These are phyloP conservation scores for Thamnidium elegans DNA, from an alignment of 192 early-diverging fungal species.

Conservation along the genomic window DNA sequence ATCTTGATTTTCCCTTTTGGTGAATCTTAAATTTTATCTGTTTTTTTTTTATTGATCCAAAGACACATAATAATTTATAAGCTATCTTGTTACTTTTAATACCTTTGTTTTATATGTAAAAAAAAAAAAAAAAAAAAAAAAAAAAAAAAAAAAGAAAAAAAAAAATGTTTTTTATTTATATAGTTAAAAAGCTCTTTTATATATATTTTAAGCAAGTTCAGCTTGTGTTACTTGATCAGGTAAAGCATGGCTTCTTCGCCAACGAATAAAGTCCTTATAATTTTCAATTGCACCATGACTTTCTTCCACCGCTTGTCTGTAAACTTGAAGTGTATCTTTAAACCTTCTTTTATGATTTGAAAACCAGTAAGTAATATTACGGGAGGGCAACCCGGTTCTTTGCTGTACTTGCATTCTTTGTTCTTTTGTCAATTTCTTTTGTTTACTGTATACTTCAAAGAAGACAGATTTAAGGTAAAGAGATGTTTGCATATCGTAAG, in stretches of 20 bases:
- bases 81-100: too few relatives aligned
- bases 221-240: slow-evolving; percentile 10
- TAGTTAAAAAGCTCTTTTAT: too few relatives aligned
- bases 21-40: too few relatives aligned
- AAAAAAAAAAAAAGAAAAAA: too few relatives aligned
- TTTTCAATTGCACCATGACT: slow-evolving; percentile 1
- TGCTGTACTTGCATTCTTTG: slow-evolving; percentile 13
- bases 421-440: slow-evolving; percentile 20
- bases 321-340: neutral
- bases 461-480: slow-evolving; percentile 22
- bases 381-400: slow-evolving; percentile 25
- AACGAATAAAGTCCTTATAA: slow-evolving; percentile 9
- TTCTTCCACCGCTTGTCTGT: neutral
- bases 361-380: slow-evolving; percentile 37
- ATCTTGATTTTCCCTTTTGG: too few relatives aligned
- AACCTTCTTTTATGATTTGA: slow-evolving; percentile 35
- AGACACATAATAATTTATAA: too few relatives aligned
- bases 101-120: too few relatives aligned
- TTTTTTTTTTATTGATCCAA: too few relatives aligned
- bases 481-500: slow-evolving; percentile 17
- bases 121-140: too few relatives aligned
- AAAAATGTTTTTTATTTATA: neutral
- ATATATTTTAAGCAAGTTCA: neutral
- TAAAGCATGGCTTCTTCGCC: slow-evolving; percentile 1
- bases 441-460: slow-evolving; percentile 22